These are phyloP conservation scores for Kwoniella dendrophila DNA, from an alignment of 768 basidiomycete genomes.

Conservation along the genomic window DNA sequence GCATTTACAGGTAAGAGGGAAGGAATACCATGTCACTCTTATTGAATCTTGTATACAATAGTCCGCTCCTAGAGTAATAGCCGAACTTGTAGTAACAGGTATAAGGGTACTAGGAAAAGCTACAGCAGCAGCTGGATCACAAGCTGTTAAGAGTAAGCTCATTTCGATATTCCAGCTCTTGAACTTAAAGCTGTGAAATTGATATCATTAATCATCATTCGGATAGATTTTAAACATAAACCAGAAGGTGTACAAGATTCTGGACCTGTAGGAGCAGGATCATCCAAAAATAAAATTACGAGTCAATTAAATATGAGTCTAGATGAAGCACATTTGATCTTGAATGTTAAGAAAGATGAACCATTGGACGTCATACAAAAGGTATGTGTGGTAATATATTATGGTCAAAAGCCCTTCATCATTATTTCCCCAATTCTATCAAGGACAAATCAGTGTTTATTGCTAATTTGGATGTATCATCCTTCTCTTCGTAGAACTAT, in stretches of 20 bases:
- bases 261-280: conserved; percentile 71
- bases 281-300: conserved; percentile 71
- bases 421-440: too few species aligned
- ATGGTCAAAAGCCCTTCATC: too few species aligned
- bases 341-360: conserved; percentile 81
- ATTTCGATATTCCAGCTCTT: background rate
- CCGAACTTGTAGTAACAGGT: conserved; percentile 41
- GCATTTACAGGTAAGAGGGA: too few species aligned
- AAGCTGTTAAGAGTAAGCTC: conserved; percentile 85
- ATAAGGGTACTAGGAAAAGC: conserved; percentile 72
- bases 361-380: conserved; percentile 69
- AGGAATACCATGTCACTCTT: background rate
- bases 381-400: too few species aligned
- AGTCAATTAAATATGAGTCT: conserved; percentile 87
- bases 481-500: conserved; percentile 84
- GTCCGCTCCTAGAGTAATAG: conserved; percentile 39
- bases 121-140: conserved; percentile 81
- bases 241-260: conserved; percentile 73
- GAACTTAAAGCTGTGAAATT: background rate
- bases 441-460: too few species aligned
- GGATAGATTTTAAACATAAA: conserved; percentile 76
- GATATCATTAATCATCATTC: background rate
- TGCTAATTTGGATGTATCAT: too few species aligned
- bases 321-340: conserved; percentile 89
- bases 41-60: background rate